phyloP scores from a whole-genome alignment of 345 rosid genomes.

The Salix suchowensis region DNA sequence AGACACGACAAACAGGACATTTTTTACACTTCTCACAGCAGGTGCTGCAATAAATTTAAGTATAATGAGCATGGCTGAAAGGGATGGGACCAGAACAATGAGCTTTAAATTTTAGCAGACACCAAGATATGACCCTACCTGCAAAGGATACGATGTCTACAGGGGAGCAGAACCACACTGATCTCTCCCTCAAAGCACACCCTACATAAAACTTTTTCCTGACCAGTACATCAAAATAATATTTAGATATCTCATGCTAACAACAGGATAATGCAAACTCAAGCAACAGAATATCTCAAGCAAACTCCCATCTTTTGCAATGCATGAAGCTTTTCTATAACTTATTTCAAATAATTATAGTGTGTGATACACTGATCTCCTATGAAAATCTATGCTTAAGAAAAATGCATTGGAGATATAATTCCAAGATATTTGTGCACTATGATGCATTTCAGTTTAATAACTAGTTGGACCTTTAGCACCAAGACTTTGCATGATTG shows the following conservation, averaged over 20 bases:
- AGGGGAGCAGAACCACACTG: constrained; percentile 83
- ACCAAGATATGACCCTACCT: constrained; percentile 39
- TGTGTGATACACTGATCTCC: background rate
- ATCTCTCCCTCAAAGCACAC: constrained; percentile 92
- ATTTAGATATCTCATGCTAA: background rate
- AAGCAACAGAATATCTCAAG: background rate
- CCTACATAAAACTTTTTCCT: constrained; percentile 95
- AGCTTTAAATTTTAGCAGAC: background rate
- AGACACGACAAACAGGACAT: constrained; percentile 82
- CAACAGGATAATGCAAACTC: background rate
- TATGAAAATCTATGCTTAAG: background rate
- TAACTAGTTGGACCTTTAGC: background rate
- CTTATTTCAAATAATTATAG: background rate
- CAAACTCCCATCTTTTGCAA: background rate
- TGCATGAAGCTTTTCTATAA: background rate
- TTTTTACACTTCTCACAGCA: constrained; percentile 89
- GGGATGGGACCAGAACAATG: background rate
- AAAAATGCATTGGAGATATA: background rate
- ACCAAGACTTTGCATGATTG: background rate
- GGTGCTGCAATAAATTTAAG: constrained; percentile 45
- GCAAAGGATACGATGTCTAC: constrained; percentile 92
- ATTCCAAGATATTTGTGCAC: background rate
- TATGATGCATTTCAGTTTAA: background rate
- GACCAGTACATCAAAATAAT: constrained; percentile 15
- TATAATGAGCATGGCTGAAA: constrained; percentile 7